Evolutionary conservation across 2,329 filamentous ascomycete genomes (phyloP).

Genomic region (Chaetomium olivaceum): DNA sequence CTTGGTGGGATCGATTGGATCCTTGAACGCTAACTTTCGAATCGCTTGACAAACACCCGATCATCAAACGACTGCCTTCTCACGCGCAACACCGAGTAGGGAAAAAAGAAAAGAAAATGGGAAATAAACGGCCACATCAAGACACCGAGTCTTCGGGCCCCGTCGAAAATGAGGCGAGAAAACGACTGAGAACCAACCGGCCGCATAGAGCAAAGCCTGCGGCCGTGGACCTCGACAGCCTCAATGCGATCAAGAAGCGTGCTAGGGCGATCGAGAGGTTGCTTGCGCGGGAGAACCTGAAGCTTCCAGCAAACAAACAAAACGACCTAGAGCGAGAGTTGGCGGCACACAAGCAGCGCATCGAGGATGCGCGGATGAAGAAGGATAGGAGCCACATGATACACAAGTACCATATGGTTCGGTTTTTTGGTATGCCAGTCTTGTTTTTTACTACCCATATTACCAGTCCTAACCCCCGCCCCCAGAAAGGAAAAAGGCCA

Average conservation of each 20-base stretch:
- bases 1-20: neutral
- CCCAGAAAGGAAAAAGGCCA: constrained; percentile 71
- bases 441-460: too few species aligned
- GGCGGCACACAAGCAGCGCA: constrained; percentile 63
- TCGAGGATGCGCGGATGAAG: constrained; percentile 59
- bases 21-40: neutral
- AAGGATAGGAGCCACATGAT: constrained; percentile 70
- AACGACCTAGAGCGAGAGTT: constrained; percentile 73
- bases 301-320: constrained; percentile 67
- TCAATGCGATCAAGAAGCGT: constrained; percentile 69
- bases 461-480: constrained; percentile 1
- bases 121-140: constrained; percentile 35
- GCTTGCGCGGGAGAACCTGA: constrained; percentile 56
- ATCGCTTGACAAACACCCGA: neutral
- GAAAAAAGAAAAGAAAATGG: constrained; percentile 40
- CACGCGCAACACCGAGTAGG: neutral
- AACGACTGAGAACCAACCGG: constrained; percentile 36
- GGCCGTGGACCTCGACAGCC: constrained; percentile 48
- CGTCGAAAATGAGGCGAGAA: constrained; percentile 30
- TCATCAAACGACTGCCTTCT: neutral
- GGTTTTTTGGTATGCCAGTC: constrained; percentile 70
- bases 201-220: constrained; percentile 41
- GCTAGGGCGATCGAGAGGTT: constrained; percentile 68
- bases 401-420: constrained; percentile 76
- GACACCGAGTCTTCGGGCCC: constrained; percentile 30